Evolutionary conservation across 768 basidiomycete genomes (phyloP).

Genomic region (Tulasnella sp.): DNA sequence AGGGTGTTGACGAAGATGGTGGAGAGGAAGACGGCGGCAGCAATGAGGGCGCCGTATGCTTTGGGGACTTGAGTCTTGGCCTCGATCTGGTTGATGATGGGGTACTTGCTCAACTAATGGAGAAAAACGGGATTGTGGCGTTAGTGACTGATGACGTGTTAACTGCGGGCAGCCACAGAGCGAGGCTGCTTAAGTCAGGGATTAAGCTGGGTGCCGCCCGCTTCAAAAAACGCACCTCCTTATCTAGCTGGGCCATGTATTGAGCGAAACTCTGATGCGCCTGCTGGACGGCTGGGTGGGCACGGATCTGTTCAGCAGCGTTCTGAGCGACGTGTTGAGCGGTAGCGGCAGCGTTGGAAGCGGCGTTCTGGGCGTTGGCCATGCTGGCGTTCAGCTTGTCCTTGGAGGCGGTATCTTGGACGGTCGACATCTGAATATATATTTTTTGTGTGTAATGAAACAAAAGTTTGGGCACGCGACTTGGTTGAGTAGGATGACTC

Average conservation of each 20-base stretch:
- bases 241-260: slow-evolving; percentile 86
- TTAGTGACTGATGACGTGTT: slow-evolving; percentile 8
- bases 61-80: slow-evolving; percentile 88
- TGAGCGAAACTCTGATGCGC: slow-evolving; percentile 71
- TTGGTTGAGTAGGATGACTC: neutral
- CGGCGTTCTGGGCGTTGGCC: slow-evolving; percentile 44
- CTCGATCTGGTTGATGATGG: slow-evolving; percentile 72
- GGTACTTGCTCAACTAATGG: slow-evolving; percentile 62
- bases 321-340: neutral
- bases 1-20: slow-evolving; percentile 84
- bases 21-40: slow-evolving; percentile 49
- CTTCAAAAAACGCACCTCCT: slow-evolving; percentile 55
- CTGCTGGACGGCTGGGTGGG: slow-evolving; percentile 78
- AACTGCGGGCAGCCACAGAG: neutral
- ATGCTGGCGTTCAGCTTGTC: neutral
- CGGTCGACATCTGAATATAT: slow-evolving; percentile 3
- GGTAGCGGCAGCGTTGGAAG: slow-evolving; percentile 37
- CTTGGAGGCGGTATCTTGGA: neutral
- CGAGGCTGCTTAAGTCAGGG: neutral
- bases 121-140: neutral
- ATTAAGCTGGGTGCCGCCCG: too few species aligned
- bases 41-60: slow-evolving; percentile 74
- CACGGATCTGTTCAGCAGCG: slow-evolving; percentile 48
- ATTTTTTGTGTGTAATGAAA: too few species aligned
- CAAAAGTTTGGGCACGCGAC: neutral